Conservation (phyloP, 345 rosid species). For the Brassica napus region Da-Ae NC_063438.1:10959501-10960000, state of each 20-base stretch:
- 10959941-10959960: neutral
- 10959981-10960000: neutral
- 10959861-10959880: too few relatives aligned
- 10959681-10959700: neutral
- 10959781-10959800: too few relatives aligned
- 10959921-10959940: too few relatives aligned
- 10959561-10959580: neutral
- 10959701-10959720: slow-evolving; percentile 10
- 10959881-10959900: too few relatives aligned
- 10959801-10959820: too few relatives aligned
- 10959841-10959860: too few relatives aligned
- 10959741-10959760: neutral
- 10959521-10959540: slow-evolving; percentile 11
- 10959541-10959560: slow-evolving; percentile 14
- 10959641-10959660: neutral
- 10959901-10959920: too few relatives aligned
- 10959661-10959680: neutral
- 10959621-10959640: neutral
- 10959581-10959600: neutral
- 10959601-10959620: slow-evolving; percentile 9
- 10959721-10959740: neutral
- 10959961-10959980: neutral
- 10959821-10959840: too few relatives aligned
- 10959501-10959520: slow-evolving; percentile 1
- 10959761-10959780: neutral